Conservation (phyloP, 2,329 filamentous ascomycete genomes). For the Talaromyces piceae region DNA sequence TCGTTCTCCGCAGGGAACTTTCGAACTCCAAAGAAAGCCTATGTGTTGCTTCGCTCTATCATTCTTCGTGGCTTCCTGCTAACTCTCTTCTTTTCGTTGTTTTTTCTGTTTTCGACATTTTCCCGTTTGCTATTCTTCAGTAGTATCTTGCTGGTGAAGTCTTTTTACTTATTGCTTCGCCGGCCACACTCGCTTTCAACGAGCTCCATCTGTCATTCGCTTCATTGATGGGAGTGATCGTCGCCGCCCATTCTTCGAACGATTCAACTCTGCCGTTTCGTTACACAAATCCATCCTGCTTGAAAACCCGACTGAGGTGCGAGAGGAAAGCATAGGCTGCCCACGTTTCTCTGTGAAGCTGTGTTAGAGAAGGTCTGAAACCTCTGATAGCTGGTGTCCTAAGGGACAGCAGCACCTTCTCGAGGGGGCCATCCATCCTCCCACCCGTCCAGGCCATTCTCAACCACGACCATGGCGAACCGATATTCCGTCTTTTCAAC, state of each 20-base stretch:
- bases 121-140: not conserved
- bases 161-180: not conserved
- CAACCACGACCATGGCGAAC: slow-evolving; percentile 43
- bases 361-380: not conserved
- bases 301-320: not conserved
- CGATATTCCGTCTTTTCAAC: slow-evolving; percentile 57
- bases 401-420: not conserved
- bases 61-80: not conserved
- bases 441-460: not conserved
- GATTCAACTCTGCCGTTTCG: not conserved
- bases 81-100: not conserved
- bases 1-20: not conserved
- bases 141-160: slow-evolving; percentile 4
- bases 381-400: slow-evolving; percentile 6
- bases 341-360: not conserved
- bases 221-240: not conserved
- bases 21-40: not conserved
- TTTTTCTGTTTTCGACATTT: slow-evolving; percentile 2
- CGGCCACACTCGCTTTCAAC: slow-evolving; percentile 9
- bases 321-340: not conserved
- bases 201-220: not conserved
- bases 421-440: not conserved
- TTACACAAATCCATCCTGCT: not conserved
- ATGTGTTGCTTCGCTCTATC: not conserved
- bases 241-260: not conserved